phyloP scores from a whole-genome alignment of 2,329 filamentous ascomycete genomes.

The Alternaria dauci region DNA sequence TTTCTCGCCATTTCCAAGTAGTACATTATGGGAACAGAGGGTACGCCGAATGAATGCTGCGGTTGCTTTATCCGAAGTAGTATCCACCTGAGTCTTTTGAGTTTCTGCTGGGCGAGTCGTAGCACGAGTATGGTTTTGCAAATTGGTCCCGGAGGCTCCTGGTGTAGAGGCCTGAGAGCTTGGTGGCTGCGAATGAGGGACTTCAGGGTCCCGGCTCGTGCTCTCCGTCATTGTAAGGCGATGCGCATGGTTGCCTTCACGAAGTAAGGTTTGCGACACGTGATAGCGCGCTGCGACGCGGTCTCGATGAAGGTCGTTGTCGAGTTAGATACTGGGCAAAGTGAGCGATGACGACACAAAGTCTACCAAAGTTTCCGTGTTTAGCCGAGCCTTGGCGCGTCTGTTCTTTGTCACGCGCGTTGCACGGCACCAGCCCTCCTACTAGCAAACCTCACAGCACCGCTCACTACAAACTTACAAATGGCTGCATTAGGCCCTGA shows the following conservation, averaged over 20 bases:
- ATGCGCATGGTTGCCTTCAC: conserved; percentile 26
- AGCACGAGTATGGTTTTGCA: conserved; percentile 26
- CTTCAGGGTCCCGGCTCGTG: conserved; percentile 30
- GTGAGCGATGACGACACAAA: conserved; percentile 29
- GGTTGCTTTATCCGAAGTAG: conserved; percentile 79
- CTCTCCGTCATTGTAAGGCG: conserved; percentile 39
- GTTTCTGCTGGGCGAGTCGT: conserved; percentile 29
- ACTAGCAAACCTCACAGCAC: conserved; percentile 3
- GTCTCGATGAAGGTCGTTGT: conserved; percentile 18
- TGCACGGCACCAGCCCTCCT: conserved; percentile 3
- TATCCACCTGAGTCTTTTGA: conserved; percentile 43
- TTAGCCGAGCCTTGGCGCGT: conserved; percentile 32
- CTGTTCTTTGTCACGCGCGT: conserved; percentile 5
- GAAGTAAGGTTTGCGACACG: conserved; percentile 9
- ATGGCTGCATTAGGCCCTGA: conserved; percentile 21
- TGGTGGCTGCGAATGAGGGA: conserved; percentile 35
- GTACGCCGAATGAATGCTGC: conserved; percentile 80
- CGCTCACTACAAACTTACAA: neutral
- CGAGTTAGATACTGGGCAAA: conserved; percentile 11
- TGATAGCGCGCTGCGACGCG: conserved; percentile 21
- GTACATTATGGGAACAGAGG: conserved; percentile 73
- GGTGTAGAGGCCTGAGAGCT: conserved; percentile 23
- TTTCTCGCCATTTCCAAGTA: conserved; percentile 60
- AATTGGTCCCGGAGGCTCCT: conserved; percentile 19
- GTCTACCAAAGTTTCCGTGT: conserved; percentile 10